These are phyloP conservation scores for Flaveria brownii DNA, from an alignment of 129 eudicot species.

Conservation along the genomic window DNA sequence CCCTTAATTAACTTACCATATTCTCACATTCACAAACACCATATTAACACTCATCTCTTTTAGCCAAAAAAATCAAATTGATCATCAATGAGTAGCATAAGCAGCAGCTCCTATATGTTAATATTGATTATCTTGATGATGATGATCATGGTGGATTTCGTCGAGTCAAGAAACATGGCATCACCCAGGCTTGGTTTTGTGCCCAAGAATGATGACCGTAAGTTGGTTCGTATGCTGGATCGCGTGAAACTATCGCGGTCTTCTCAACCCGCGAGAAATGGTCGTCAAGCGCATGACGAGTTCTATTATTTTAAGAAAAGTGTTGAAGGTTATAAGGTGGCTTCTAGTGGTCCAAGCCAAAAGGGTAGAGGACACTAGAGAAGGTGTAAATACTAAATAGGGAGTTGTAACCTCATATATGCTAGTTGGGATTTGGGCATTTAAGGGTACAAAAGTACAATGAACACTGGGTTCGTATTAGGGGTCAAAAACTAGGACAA, in stretches of 20 bases:
- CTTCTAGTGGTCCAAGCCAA: conserved; percentile 42
- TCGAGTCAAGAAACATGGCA: conserved; percentile 37
- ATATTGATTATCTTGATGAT: conserved; percentile 25
- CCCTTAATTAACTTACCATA: conserved; percentile 31
- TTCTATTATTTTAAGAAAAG: conserved; percentile 7
- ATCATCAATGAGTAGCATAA: conserved; percentile 32
- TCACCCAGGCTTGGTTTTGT: conserved; percentile 1
- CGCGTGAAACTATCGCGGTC: not conserved
- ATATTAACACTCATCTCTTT: conserved; percentile 7
- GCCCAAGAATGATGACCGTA: conserved; percentile 22
- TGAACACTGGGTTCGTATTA: too few relatives aligned
- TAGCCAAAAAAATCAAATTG: too few relatives aligned
- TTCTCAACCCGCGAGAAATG: conserved; percentile 21
- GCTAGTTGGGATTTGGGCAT: too few relatives aligned
- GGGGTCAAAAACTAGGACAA: too few relatives aligned
- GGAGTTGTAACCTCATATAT: too few relatives aligned
- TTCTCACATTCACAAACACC: conserved; percentile 33
- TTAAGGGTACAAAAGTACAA: too few relatives aligned
- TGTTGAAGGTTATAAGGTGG: conserved; percentile 25
- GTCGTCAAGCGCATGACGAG: conserved; percentile 10
- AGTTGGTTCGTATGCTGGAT: conserved; percentile 15
- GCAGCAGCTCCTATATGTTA: conserved; percentile 10
- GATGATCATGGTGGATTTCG: conserved; percentile 1
- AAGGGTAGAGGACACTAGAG: conserved; percentile 41
- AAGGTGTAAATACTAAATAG: too few relatives aligned